phyloP scores from a whole-genome alignment of 768 basidiomycete species.

The Sporobolomyces pararoseus region DNA sequence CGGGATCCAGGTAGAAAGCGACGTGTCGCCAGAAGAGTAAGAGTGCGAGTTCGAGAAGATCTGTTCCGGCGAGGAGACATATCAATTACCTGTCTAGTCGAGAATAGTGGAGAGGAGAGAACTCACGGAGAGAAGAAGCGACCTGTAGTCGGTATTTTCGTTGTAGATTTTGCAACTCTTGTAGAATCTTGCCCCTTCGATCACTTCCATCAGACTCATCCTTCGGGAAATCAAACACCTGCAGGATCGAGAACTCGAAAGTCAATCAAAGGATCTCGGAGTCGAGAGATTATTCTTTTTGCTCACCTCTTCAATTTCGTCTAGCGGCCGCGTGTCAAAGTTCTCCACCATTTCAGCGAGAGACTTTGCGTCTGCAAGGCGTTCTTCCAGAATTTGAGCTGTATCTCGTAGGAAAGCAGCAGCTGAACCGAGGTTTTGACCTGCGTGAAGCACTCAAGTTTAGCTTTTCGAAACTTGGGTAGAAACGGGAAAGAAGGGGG shows the following conservation, averaged over 20 bases:
- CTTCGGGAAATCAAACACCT: conserved; percentile 54
- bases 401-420: conserved; percentile 58
- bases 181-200: conserved; percentile 52
- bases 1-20: conserved; percentile 56
- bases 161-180: conserved; percentile 64
- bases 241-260: not conserved
- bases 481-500: not conserved
- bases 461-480: too few species aligned
- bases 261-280: conserved; percentile 33
- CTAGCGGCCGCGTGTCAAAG: conserved; percentile 66
- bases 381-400: conserved; percentile 24
- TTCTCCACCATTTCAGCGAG: conserved; percentile 67
- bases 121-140: conserved; percentile 59
- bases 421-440: conserved; percentile 54
- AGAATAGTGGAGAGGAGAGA: too few species aligned
- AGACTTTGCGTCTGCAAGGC: conserved; percentile 54
- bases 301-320: conserved; percentile 65
- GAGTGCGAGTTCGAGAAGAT: conserved; percentile 65
- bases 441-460: not conserved
- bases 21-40: conserved; percentile 77
- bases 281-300: not conserved
- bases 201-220: conserved; percentile 51
- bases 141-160: conserved; percentile 52
- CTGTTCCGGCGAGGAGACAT: too few species aligned
- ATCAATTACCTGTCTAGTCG: too few species aligned